Conservation (phyloP, 1,284 basidiomycete genomes). For the Melampsora larici-populina region DNA sequence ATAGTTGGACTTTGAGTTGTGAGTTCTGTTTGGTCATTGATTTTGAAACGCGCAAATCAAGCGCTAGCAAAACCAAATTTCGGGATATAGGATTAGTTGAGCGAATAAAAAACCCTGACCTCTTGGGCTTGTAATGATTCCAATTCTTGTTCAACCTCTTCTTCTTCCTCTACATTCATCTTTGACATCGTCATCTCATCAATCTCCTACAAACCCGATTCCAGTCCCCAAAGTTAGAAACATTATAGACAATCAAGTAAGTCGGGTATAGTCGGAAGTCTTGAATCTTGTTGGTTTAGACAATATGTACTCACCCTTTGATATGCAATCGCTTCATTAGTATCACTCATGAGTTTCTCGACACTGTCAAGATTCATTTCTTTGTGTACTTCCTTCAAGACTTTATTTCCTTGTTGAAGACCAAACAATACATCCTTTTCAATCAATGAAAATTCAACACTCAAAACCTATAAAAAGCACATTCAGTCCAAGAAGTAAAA, state of each 20-base stretch:
- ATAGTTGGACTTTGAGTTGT: too few relatives aligned
- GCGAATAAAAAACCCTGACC: slow-evolving; percentile 30
- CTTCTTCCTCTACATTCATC: slow-evolving; percentile 85
- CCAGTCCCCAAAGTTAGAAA: neutral
- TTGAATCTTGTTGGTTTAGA: neutral
- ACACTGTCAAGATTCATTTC: slow-evolving; percentile 89
- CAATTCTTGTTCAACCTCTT: slow-evolving; percentile 81
- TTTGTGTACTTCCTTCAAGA: slow-evolving; percentile 86
- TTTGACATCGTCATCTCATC: slow-evolving; percentile 77
- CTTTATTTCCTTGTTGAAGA: slow-evolving; percentile 84
- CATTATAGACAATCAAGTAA: neutral
- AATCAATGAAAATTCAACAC: slow-evolving; percentile 92
- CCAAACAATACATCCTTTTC: slow-evolving; percentile 90
- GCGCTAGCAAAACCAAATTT: too few relatives aligned
- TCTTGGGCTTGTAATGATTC: slow-evolving; percentile 60
- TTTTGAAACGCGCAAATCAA: too few relatives aligned
- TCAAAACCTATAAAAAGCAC: slow-evolving; percentile 57
- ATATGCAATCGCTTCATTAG: slow-evolving; percentile 84
- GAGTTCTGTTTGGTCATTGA: too few relatives aligned
- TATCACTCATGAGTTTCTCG: slow-evolving; percentile 88
- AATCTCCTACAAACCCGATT: slow-evolving; percentile 62
- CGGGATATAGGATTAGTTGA: too few relatives aligned
- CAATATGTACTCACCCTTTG: slow-evolving; percentile 58
- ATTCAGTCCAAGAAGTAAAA: too few relatives aligned
- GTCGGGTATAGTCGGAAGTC: neutral